These are phyloP conservation scores for Acer saccharum DNA, from an alignment of 345 rosid genomes.

Conservation along the genomic window DNA sequence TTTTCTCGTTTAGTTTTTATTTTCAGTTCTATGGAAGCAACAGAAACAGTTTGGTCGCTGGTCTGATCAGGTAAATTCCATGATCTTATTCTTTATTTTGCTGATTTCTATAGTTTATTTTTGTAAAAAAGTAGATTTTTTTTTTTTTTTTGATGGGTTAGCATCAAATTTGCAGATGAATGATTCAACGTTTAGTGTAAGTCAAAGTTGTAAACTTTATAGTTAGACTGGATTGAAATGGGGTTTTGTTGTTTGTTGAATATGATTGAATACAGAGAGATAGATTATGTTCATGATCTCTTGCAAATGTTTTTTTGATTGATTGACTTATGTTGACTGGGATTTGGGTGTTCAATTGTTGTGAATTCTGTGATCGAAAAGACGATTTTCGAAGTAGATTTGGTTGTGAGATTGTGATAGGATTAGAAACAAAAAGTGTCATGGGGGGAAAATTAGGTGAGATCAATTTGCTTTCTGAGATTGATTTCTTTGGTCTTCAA, in stretches of 20 bases:
- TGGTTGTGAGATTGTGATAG: not conserved
- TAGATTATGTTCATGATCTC: too few species aligned
- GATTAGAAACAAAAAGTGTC: not conserved
- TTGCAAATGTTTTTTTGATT: not conserved
- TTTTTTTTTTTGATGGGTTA: not conserved
- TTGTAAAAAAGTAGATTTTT: not conserved
- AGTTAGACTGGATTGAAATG: not conserved
- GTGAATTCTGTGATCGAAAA: not conserved
- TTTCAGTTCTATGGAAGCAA: not conserved
- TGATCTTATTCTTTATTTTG: too few species aligned
- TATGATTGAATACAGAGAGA: not conserved
- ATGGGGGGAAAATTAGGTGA: not conserved
- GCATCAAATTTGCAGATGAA: not conserved
- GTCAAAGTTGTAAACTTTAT: not conserved
- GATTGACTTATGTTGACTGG: not conserved
- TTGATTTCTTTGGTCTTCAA: not conserved
- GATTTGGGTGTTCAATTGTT: not conserved
- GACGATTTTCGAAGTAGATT: not conserved
- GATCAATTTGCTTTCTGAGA: not conserved
- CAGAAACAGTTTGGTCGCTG: not conserved
- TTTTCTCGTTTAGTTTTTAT: too few species aligned
- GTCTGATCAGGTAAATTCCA: slow-evolving; percentile 3
- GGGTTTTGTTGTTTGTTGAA: not conserved
- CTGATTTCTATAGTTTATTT: not conserved
- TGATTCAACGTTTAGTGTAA: too few species aligned